Percentiles rank a stretch among this genome's conserved stretches.
phyloP scores from a whole-genome alignment of 352 stramenopile species.

The Phytophthora lateralis region DNA sequence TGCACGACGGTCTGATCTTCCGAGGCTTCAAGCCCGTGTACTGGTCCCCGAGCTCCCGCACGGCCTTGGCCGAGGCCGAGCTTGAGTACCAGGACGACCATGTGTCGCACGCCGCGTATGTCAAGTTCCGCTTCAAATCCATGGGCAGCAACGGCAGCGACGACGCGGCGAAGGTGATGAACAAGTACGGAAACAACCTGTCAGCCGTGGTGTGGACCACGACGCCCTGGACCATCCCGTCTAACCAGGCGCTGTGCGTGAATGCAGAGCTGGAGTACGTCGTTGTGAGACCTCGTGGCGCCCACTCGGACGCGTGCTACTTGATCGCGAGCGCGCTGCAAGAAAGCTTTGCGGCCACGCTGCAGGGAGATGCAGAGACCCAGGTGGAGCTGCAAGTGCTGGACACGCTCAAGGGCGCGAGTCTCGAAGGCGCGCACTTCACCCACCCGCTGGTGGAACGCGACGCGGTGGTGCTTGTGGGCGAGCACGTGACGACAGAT shows the following conservation, averaged over 20 bases:
- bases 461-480: conserved; percentile 87
- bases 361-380: conserved; percentile 17
- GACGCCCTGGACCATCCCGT: conserved; percentile 98
- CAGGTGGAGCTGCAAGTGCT: conserved; percentile 52
- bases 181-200: conserved; percentile 53
- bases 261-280: conserved; percentile 94
- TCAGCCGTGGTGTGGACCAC: conserved; percentile 96
- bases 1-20: conserved; percentile 95
- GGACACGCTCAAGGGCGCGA: conserved; percentile 63
- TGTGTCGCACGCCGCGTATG: conserved; percentile 95
- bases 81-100: conserved; percentile 98
- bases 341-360: conserved; percentile 44
- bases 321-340: conserved; percentile 67
- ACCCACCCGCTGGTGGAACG: conserved; percentile 90
- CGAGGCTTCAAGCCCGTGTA: conserved; percentile 98
- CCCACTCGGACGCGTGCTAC: conserved; percentile 46
- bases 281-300: conserved; percentile 65
- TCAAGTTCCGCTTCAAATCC: conserved; percentile 78
- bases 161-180: conserved; percentile 30
- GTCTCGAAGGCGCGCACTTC: conserved; percentile 74
- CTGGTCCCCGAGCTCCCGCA: conserved; percentile 97
- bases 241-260: conserved; percentile 98
- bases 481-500: conserved; percentile 98
- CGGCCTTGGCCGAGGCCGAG: conserved; percentile 98
- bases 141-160: conserved; percentile 29